Conservation (phyloP, 192 early-diverging fungal species). For the Anaeromyces robustus region DNA sequence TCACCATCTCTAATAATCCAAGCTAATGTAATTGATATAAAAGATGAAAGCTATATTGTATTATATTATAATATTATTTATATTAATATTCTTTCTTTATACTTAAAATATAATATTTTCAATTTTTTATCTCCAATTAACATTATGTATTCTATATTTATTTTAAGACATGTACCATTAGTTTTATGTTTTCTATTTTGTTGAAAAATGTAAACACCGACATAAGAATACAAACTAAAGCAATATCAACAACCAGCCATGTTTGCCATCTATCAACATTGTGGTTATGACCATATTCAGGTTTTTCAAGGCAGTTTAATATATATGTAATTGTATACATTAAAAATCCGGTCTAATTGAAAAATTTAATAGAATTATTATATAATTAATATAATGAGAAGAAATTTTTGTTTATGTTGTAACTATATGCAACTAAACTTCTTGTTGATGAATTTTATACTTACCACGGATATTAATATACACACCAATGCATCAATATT, state of each 20-base stretch:
- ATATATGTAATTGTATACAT: not conserved
- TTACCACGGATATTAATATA: not conserved
- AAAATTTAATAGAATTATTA: too few species aligned
- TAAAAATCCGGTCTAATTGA: not conserved
- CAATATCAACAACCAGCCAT: not conserved
- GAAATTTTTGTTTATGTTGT: too few species aligned
- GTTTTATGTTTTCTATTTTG: not conserved
- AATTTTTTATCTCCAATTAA: too few species aligned
- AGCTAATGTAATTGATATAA: not conserved
- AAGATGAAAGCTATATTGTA: not conserved
- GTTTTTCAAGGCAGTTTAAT: not conserved
- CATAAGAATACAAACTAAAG: not conserved
- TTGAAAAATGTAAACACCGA: not conserved
- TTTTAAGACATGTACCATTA: too few species aligned
- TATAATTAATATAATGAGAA: too few species aligned
- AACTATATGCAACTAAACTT: too few species aligned
- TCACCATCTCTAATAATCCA: not conserved
- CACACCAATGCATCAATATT: not conserved
- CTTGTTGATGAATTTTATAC: not conserved
- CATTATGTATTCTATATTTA: too few species aligned
- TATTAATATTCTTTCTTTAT: too few species aligned
- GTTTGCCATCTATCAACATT: not conserved
- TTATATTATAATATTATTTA: too few species aligned
- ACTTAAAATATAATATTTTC: too few species aligned
- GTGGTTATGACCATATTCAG: not conserved